phyloP scores from a whole-genome alignment of 2,329 filamentous ascomycete genomes.

The Fusarium sp. region DNA sequence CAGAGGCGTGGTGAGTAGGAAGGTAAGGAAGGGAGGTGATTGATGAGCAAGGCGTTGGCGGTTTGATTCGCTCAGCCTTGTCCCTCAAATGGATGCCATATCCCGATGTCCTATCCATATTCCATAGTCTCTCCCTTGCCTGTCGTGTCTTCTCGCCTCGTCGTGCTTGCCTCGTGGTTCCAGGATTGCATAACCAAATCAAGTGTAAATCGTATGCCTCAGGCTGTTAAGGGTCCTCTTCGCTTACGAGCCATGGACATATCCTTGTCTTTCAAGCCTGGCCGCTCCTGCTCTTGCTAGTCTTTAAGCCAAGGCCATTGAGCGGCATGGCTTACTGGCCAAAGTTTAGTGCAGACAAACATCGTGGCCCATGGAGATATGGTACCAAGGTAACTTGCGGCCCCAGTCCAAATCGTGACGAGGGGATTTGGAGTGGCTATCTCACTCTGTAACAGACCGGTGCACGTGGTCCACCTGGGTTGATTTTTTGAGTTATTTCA shows the following conservation, averaged over 20 bases:
- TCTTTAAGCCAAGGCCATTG: slow-evolving; percentile 30
- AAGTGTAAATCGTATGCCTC: slow-evolving; percentile 21
- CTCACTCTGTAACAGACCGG: slow-evolving; percentile 25
- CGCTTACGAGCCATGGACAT: slow-evolving; percentile 22
- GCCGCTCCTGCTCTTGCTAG: slow-evolving; percentile 25
- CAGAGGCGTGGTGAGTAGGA: slow-evolving; percentile 36
- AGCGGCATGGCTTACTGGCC: slow-evolving; percentile 35
- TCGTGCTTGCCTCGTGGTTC: slow-evolving; percentile 43
- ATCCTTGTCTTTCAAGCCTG: slow-evolving; percentile 29
- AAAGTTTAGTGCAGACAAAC: slow-evolving; percentile 38
- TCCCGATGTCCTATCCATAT: slow-evolving; percentile 23
- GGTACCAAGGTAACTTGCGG: slow-evolving; percentile 18
- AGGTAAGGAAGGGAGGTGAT: slow-evolving; percentile 26
- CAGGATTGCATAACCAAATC: slow-evolving; percentile 38
- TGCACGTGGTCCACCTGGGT: slow-evolving; percentile 28
- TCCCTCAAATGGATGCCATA: slow-evolving; percentile 24
- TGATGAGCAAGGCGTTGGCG: slow-evolving; percentile 37
- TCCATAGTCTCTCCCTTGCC: slow-evolving; percentile 30
- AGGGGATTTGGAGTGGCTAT: slow-evolving; percentile 16
- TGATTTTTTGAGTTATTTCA: slow-evolving; percentile 18
- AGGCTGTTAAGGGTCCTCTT: slow-evolving; percentile 31
- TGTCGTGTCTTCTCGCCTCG: slow-evolving; percentile 37
- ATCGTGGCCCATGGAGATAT: slow-evolving; percentile 32
- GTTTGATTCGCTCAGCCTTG: slow-evolving; percentile 46
- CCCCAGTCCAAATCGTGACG: slow-evolving; percentile 17